These are phyloP conservation scores for Penicillium nucicola DNA, from an alignment of 495 filamentous ascomycete genomes.

Conservation along the genomic window DNA sequence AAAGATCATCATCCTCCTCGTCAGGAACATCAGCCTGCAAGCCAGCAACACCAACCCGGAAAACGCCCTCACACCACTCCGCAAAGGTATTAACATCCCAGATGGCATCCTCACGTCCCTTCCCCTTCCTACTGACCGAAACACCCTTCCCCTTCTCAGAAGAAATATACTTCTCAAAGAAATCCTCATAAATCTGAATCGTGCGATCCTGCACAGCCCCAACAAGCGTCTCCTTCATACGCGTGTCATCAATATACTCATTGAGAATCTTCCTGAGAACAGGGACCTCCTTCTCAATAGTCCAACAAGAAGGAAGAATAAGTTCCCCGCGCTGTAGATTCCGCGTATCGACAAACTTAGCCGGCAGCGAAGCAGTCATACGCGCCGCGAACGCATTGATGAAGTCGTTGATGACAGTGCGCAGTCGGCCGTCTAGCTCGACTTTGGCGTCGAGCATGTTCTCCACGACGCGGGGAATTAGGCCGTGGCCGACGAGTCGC, in stretches of 20 bases:
- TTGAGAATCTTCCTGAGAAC: slow-evolving; percentile 48
- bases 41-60: slow-evolving; percentile 48
- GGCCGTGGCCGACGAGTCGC: slow-evolving; percentile 55
- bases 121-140: slow-evolving; percentile 53
- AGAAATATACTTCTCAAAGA: slow-evolving; percentile 51
- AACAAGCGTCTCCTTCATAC: slow-evolving; percentile 61
- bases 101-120: slow-evolving; percentile 59
- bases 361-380: slow-evolving; percentile 52
- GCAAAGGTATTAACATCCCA: slow-evolving; percentile 64
- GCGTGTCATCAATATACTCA: slow-evolving; percentile 57
- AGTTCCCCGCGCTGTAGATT: slow-evolving; percentile 36
- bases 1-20: slow-evolving; percentile 31
- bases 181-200: slow-evolving; percentile 57
- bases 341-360: slow-evolving; percentile 39
- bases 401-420: slow-evolving; percentile 77
- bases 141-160: slow-evolving; percentile 43
- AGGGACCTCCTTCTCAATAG: slow-evolving; percentile 54
- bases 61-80: slow-evolving; percentile 56
- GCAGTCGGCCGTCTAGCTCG: slow-evolving; percentile 73
- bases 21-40: slow-evolving; percentile 31
- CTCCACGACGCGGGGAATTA: slow-evolving; percentile 59
- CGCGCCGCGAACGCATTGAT: slow-evolving; percentile 56
- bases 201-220: slow-evolving; percentile 60
- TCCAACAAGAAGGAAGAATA: slow-evolving; percentile 37
- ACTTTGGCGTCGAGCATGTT: slow-evolving; percentile 76